Evolutionary conservation across 148 eudicot species (phyloP).

Genomic region (Chenopodium suecicum): DNA sequence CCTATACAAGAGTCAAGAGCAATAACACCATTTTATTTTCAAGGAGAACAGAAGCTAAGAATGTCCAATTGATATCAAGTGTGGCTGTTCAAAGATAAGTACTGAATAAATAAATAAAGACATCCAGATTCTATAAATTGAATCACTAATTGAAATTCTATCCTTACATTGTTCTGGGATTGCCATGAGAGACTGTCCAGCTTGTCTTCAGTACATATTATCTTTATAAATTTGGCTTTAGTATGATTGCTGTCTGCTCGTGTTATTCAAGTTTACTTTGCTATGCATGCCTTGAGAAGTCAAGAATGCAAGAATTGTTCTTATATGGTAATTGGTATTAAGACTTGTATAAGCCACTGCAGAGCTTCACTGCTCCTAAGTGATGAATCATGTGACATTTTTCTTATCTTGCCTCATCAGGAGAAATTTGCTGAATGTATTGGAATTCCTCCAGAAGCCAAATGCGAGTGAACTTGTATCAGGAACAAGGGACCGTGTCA

Average conservation of each 20-base stretch:
- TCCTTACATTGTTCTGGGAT: background rate
- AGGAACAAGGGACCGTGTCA: conserved; percentile 85
- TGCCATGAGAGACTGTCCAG: background rate
- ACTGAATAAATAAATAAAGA: background rate
- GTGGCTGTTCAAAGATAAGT: no score
- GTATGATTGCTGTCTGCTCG: background rate
- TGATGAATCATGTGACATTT: background rate
- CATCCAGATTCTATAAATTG: background rate
- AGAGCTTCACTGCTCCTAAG: background rate
- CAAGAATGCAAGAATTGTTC: background rate
- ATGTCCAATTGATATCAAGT: background rate
- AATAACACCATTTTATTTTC: background rate
- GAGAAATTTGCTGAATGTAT: conserved; percentile 82
- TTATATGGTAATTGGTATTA: background rate
- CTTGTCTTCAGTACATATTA: background rate
- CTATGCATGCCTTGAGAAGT: background rate
- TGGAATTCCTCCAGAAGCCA: conserved; percentile 89
- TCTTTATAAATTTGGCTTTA: background rate
- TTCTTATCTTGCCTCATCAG: conserved; percentile 45
- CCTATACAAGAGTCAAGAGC: no score
- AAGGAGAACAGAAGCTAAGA: background rate
- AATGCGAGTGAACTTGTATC: conserved; percentile 89
- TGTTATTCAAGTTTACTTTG: background rate
- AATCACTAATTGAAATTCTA: background rate
- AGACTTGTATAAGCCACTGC: background rate